These are phyloP conservation scores for Lachancea thermotolerans DNA, from an alignment of 805 yeast genomes.

Conservation along the genomic window DNA sequence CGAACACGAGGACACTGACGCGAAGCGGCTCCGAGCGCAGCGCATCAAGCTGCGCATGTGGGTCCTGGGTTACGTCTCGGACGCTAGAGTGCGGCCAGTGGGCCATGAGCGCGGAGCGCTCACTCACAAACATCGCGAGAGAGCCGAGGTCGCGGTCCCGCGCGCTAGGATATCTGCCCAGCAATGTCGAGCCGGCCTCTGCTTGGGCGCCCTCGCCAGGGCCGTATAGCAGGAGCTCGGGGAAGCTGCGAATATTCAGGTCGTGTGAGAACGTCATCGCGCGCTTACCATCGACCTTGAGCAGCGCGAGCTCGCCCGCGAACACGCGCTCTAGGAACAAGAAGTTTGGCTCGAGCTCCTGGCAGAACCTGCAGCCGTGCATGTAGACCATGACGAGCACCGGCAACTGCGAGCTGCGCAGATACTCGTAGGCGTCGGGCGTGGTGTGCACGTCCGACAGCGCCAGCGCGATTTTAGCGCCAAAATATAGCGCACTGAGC, in stretches of 20 bases:
- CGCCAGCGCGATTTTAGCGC: no score
- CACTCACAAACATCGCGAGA: conserved; percentile 7
- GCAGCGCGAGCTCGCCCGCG: conserved; percentile 33
- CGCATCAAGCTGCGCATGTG: background rate
- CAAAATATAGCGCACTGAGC: no score
- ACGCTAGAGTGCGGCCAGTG: conserved; percentile 25
- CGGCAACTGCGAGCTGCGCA: conserved; percentile 1
- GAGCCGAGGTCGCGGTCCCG: background rate
- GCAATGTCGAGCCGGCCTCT: background rate
- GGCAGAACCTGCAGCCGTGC: conserved; percentile 41
- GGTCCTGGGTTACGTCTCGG: background rate
- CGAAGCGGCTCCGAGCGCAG: background rate
- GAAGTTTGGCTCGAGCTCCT: conserved; percentile 39
- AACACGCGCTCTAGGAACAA: conserved; percentile 40
- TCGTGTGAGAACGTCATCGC: conserved; percentile 33
- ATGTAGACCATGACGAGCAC: conserved; percentile 32
- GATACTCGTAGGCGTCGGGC: background rate
- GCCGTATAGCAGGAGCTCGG: conserved; percentile 42
- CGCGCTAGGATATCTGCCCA: background rate
- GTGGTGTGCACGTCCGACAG: background rate
- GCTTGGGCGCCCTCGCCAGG: conserved; percentile 32
- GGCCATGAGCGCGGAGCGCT: conserved; percentile 31
- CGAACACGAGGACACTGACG: conserved; percentile 28
- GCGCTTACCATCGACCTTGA: conserved; percentile 31
- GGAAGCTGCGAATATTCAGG: conserved; percentile 41